Conservation (phyloP, 192 early-diverging fungal species). For the Chytriomyces confervae region DNA sequence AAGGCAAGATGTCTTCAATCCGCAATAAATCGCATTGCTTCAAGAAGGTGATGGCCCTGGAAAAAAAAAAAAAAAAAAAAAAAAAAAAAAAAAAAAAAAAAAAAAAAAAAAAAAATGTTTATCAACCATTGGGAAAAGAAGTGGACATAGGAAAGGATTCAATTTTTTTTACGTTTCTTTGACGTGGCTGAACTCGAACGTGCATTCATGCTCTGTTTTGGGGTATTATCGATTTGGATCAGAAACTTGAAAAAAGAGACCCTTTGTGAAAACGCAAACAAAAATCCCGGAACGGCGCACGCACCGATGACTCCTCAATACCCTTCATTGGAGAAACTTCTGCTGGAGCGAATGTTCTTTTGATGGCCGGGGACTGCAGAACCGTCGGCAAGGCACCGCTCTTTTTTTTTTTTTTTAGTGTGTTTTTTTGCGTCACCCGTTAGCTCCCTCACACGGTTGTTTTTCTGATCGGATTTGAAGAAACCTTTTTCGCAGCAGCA, state of each 20-base stretch:
- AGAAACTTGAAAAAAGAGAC: too few relatives aligned
- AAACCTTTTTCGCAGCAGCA: not conserved
- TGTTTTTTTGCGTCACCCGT: too few relatives aligned
- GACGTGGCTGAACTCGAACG: not conserved
- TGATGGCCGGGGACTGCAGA: slow-evolving; percentile 3
- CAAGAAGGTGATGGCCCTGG: slow-evolving; percentile 83
- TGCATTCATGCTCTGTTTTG: not conserved
- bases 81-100: not conserved
- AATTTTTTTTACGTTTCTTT: not conserved
- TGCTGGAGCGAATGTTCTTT: not conserved
- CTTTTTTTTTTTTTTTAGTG: not conserved
- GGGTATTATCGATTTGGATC: not conserved
- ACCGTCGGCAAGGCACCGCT: not conserved
- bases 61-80: not conserved
- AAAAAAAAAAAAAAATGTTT: not conserved
- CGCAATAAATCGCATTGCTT: slow-evolving; percentile 80
- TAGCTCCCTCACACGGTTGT: not conserved
- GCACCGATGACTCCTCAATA: slow-evolving; percentile 8
- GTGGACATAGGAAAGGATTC: not conserved
- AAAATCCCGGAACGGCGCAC: too few relatives aligned
- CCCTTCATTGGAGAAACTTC: slow-evolving; percentile 29
- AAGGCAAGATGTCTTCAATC: slow-evolving; percentile 95
- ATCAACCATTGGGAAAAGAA: not conserved
- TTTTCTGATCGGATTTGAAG: not conserved
- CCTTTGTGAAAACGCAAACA: not conserved